Evolutionary conservation across 306 rosid genomes (phyloP).

Genomic region (Delonix regia): DNA sequence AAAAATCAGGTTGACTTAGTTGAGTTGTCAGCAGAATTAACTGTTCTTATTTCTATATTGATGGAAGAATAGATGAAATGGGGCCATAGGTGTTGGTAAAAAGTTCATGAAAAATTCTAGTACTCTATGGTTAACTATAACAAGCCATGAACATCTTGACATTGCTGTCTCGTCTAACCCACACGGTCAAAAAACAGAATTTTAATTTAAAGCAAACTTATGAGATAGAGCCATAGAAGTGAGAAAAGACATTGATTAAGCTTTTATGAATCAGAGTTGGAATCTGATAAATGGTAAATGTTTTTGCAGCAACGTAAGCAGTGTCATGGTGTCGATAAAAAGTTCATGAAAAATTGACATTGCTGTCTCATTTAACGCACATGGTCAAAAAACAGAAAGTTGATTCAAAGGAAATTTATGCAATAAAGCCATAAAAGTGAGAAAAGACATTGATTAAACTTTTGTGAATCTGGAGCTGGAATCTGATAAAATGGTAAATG

Average conservation of each 20-base stretch:
- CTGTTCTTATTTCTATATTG: neutral
- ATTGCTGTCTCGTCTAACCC: slow-evolving; percentile 6
- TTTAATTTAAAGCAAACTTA: neutral
- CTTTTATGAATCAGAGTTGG: slow-evolving; percentile 40
- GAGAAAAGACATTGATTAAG: slow-evolving; percentile 3
- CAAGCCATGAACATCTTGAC: slow-evolving; percentile 1
- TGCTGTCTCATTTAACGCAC: slow-evolving; percentile 10
- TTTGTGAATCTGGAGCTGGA: slow-evolving; percentile 43
- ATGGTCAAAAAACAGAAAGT: neutral
- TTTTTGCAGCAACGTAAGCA: slow-evolving; percentile 91
- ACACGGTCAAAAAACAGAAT: neutral
- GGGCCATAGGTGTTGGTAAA: neutral
- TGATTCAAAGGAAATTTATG: neutral
- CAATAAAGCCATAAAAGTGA: neutral
- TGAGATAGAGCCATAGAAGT: neutral
- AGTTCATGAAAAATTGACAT: too few relatives aligned
- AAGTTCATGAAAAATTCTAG: slow-evolving; percentile 7
- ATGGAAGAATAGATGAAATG: slow-evolving; percentile 13
- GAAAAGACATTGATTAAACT: slow-evolving; percentile 11
- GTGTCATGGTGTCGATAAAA: too few relatives aligned
- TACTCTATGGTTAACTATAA: neutral
- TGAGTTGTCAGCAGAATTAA: neutral
- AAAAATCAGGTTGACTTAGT: neutral
- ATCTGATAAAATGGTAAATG: slow-evolving; percentile 66
- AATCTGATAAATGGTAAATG: slow-evolving; percentile 67